phyloP scores from a whole-genome alignment of 495 filamentous ascomycete species.

The Pyronema omphalodes region DNA sequence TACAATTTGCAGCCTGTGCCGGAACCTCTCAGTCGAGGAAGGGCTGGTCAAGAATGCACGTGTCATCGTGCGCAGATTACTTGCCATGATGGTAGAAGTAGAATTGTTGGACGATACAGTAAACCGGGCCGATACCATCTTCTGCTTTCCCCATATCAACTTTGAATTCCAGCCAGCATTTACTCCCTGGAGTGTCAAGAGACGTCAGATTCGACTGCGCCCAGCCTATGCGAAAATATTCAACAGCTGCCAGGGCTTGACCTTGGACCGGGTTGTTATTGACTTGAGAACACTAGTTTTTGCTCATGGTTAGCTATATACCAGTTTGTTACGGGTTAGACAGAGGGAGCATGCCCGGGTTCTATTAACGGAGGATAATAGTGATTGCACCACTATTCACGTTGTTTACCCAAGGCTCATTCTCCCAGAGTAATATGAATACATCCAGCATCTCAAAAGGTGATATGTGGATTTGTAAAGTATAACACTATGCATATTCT shows the following conservation, averaged over 20 bases:
- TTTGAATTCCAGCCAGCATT: slow-evolving; percentile 4
- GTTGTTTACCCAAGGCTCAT: too few relatives aligned
- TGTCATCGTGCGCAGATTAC: not conserved
- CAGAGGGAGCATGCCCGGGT: not conserved
- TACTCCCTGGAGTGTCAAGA: slow-evolving; percentile 2
- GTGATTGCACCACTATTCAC: not conserved
- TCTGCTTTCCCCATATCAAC: slow-evolving; percentile 1
- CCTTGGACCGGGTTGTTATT: slow-evolving; percentile 2
- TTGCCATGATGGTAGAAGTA: not conserved
- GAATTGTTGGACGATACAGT: not conserved
- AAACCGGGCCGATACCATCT: not conserved
- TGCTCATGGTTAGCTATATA: slow-evolving; percentile 8
- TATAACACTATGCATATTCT: too few relatives aligned
- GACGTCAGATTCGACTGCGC: slow-evolving; percentile 4
- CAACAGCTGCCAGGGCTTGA: slow-evolving; percentile 9
- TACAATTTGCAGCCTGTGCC: slow-evolving; percentile 3
- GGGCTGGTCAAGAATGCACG: slow-evolving; percentile 7
- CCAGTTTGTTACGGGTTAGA: not conserved
- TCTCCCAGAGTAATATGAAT: too few relatives aligned
- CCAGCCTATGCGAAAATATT: slow-evolving; percentile 5
- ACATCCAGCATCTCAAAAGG: too few relatives aligned
- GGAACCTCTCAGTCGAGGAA: slow-evolving; percentile 6
- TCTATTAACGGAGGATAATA: not conserved
- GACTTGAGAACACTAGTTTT: slow-evolving; percentile 3
- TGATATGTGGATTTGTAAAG: too few relatives aligned